Evolutionary conservation across 169 alveolate species (phyloP).

Genomic region (Plasmodium reichenowi): DNA sequence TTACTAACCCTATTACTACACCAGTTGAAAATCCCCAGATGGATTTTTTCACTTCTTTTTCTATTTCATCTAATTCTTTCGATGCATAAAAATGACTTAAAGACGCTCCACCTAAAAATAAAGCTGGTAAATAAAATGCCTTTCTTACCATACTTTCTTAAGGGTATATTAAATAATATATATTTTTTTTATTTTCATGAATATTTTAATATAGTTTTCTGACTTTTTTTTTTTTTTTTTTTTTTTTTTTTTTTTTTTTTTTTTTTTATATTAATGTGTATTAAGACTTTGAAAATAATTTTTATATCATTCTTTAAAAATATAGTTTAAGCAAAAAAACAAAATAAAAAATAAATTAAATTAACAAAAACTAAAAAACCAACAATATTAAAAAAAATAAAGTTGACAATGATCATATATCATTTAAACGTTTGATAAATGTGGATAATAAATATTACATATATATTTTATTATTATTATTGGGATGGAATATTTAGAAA

Average conservation of each 20-base stretch:
- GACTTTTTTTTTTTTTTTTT: not conserved
- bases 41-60: constrained; percentile 65
- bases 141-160: constrained; percentile 33
- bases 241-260: not conserved
- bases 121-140: constrained; percentile 75
- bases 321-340: not conserved
- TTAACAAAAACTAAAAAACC: too few relatives aligned
- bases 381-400: too few relatives aligned
- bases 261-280: not conserved
- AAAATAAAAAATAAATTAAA: not conserved
- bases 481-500: too few relatives aligned
- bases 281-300: not conserved
- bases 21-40: constrained; percentile 79
- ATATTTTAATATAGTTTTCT: constrained; percentile 7
- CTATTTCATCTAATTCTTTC: constrained; percentile 77
- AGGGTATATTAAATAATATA: constrained; percentile 25
- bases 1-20: constrained; percentile 69
- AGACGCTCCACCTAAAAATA: constrained; percentile 76
- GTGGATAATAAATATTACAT: too few relatives aligned
- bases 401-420: too few relatives aligned
- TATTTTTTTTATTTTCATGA: constrained; percentile 15
- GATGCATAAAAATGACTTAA: constrained; percentile 75
- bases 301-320: constrained; percentile 2
- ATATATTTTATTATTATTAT: too few relatives aligned
- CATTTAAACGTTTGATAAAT: too few relatives aligned